Conservation (phyloP, 2,329 filamentous ascomycete genomes). For the Periglandula ipomoeae region DNA sequence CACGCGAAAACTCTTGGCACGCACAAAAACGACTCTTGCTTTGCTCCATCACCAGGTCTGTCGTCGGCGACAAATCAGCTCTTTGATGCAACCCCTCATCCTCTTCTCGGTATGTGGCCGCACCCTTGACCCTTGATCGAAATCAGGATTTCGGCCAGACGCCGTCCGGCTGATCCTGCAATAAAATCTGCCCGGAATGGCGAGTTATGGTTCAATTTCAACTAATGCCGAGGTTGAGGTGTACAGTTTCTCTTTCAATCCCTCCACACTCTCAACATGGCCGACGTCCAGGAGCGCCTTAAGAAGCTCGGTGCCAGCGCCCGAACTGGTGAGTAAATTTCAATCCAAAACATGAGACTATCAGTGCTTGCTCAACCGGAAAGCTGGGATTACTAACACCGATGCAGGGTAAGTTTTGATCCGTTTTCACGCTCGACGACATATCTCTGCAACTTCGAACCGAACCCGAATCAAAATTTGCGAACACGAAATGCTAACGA, state of each 20-base stretch:
- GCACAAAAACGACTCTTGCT: slow-evolving; percentile 33
- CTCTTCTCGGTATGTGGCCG: slow-evolving; percentile 23
- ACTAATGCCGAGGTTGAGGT: slow-evolving; percentile 9
- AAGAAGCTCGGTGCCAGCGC: slow-evolving; percentile 47
- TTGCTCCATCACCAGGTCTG: slow-evolving; percentile 26
- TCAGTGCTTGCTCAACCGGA: neutral
- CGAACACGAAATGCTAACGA: slow-evolving; percentile 15
- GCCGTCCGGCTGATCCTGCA: neutral
- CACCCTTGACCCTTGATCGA: neutral
- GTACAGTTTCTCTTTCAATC: slow-evolving; percentile 11
- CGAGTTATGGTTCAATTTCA: neutral
- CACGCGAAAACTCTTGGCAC: slow-evolving; percentile 35
- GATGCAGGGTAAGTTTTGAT: slow-evolving; percentile 26
- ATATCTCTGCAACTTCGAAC: neutral
- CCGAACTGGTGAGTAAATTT: slow-evolving; percentile 55
- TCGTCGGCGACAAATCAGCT: slow-evolving; percentile 27
- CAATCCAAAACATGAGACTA: neutral
- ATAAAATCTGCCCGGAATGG: neutral
- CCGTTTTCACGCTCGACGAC: neutral
- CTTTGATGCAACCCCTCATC: slow-evolving; percentile 22
- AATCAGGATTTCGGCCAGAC: neutral
- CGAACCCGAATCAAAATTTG: neutral
- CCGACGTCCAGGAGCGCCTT: slow-evolving; percentile 48
- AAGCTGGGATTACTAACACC: slow-evolving; percentile 1
- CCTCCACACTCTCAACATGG: slow-evolving; percentile 34